These are phyloP conservation scores for Calocybe cyanea DNA, from an alignment of 768 basidiomycete genomes.

Conservation along the genomic window DNA sequence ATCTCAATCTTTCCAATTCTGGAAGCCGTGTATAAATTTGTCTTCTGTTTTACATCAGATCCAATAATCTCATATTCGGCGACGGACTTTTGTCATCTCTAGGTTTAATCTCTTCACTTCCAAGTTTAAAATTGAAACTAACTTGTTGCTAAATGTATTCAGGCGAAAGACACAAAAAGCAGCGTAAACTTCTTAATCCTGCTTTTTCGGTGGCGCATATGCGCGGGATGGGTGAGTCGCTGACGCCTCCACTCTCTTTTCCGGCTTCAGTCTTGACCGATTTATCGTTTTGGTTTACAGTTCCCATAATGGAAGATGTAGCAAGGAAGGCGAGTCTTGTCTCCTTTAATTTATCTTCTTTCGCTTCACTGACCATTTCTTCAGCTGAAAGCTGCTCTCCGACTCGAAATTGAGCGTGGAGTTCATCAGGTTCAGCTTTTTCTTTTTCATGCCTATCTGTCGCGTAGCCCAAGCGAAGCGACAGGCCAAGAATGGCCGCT, in stretches of 20 bases:
- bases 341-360: no score
- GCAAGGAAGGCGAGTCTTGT: slow-evolving; percentile 8
- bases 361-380: background rate
- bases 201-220: slow-evolving; percentile 33
- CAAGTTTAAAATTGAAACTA: no score
- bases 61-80: slow-evolving; percentile 4
- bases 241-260: no score
- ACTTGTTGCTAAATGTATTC: background rate
- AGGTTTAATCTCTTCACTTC: background rate
- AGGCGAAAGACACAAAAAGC: slow-evolving; percentile 20
- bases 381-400: slow-evolving; percentile 11
- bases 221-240: slow-evolving; percentile 22
- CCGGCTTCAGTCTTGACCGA: background rate
- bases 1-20: background rate
- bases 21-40: no score
- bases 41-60: slow-evolving; percentile 1
- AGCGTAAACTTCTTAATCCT: slow-evolving; percentile 36
- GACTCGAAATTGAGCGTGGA: slow-evolving; percentile 8
- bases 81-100: slow-evolving; percentile 5
- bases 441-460: background rate
- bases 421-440: slow-evolving; percentile 13
- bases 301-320: slow-evolving; percentile 16
- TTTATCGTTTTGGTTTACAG: slow-evolving; percentile 3
- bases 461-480: background rate
- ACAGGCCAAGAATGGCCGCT: no score